Base-by-base conservation (phyloP, 2,329 filamentous ascomycete species). In the Aspergillus versicolor region DNA sequence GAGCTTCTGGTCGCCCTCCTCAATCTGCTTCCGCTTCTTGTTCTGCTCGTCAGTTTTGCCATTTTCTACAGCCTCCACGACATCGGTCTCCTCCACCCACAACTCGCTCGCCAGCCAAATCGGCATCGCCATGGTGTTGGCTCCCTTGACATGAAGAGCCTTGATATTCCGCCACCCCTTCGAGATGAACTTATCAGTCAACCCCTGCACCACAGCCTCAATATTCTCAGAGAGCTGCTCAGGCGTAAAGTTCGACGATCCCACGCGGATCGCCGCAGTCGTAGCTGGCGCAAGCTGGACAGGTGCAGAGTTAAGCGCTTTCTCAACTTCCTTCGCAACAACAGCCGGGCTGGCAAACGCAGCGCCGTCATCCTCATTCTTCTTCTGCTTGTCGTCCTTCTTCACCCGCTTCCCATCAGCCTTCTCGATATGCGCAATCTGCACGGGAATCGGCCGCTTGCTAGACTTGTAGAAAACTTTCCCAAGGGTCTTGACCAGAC, bases 51-150 rank as follows among this genome's bases (percentile, higher is more conserved):
- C 73, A 58, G 75, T 73, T 48, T 63, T 57, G 42, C 69, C 71
- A 47, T 69, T 70, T 13, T 56, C 64, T 40, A 73, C 68, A 40
- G 73, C 76, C 62, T 83, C 78, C 43, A 94, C 79, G 6, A 96
- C 85, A 69, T 91, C 87, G 60, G 86, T 82, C 59, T 88, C 84
- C 63, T 94, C 90, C 15, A 88, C 76, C 92, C 94, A 99, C 62
- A 99, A 81, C 81, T 97, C 92, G 65, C 92, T 88, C 4, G 93
- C 90, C 70, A 96, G 79, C 90, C 92, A 99, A 71, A 99, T 87
- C n/a, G 94, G 94, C 69, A 99, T 82, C 8, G 93, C 89, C 60
- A 88, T 88, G 4, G 93, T 96, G 70, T 90, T 87, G 27, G 91
- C 88, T 3, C 91, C 91, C 82, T 97, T 99, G 80, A 99, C 82